These are phyloP conservation scores for Beauveria varroae DNA, from an alignment of 2,329 filamentous ascomycete species.

Conservation along the genomic window DNA sequence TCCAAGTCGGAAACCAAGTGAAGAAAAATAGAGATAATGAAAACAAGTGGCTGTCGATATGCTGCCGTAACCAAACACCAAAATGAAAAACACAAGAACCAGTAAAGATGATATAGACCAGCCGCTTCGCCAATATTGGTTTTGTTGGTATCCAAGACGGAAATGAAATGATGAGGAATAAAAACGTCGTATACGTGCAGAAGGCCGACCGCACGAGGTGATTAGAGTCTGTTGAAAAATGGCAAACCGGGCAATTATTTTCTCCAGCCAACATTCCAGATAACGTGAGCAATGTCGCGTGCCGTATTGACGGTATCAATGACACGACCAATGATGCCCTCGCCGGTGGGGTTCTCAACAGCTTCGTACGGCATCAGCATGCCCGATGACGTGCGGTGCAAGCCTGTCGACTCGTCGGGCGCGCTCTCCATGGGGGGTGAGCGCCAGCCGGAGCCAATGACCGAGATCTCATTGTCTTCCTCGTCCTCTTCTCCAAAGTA, in stretches of 20 bases:
- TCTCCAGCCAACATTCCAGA: constrained; percentile 64
- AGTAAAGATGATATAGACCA: neutral
- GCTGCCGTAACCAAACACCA: neutral
- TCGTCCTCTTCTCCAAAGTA: constrained; percentile 52
- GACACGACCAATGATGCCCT: constrained; percentile 68
- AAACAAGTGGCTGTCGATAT: constrained; percentile 4
- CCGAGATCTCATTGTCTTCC: constrained; percentile 35
- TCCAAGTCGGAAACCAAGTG: neutral
- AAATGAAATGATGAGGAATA: neutral
- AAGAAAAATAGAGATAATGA: neutral
- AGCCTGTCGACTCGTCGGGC: constrained; percentile 48
- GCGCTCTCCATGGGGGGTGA: constrained; percentile 26
- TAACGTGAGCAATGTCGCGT: constrained; percentile 62
- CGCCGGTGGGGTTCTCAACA: constrained; percentile 52
- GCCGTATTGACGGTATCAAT: constrained; percentile 73
- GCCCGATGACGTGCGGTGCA: constrained; percentile 73
- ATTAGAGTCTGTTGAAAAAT: neutral
- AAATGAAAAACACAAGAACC: neutral
- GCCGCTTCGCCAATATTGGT: constrained; percentile 2
- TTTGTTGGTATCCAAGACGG: constrained; percentile 10
- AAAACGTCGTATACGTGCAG: neutral
- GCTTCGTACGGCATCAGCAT: constrained; percentile 90
- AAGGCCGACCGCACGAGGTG: neutral
- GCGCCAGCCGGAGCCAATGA: constrained; percentile 25
- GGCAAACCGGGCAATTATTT: constrained; percentile 27